Conservation (phyloP, 352 stramenopile species). For the Globisporangium paddicum region DNA sequence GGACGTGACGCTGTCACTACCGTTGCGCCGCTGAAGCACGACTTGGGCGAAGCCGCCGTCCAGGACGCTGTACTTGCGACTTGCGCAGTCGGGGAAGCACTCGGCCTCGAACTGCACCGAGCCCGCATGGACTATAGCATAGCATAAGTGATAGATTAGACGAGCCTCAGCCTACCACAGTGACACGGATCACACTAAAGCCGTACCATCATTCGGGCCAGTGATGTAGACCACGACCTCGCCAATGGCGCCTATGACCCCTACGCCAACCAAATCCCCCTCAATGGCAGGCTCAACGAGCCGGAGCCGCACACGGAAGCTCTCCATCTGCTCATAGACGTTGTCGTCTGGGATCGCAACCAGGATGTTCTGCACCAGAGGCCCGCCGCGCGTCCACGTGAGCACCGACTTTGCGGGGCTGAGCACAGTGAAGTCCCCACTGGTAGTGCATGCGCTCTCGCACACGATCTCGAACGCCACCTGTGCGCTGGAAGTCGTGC, state of each 20-base stretch:
- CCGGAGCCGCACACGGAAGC: constrained; percentile 38
- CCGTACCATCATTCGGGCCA: constrained; percentile 47
- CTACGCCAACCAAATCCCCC: constrained; percentile 14
- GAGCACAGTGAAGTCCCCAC: constrained; percentile 36
- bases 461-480: constrained; percentile 41
- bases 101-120: constrained; percentile 55
- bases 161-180: neutral
- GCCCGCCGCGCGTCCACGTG: constrained; percentile 35
- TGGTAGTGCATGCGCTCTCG: constrained; percentile 32
- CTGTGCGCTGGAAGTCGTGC: constrained; percentile 39
- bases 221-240: constrained; percentile 47
- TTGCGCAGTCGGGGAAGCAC: constrained; percentile 62
- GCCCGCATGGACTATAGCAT: constrained; percentile 30
- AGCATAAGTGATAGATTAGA: too few species aligned
- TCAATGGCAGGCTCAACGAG: constrained; percentile 20
- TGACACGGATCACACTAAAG: neutral
- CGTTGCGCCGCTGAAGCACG: constrained; percentile 48
- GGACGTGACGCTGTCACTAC: constrained; percentile 38
- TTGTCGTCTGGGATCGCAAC: constrained; percentile 40
- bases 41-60: constrained; percentile 46
- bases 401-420: constrained; percentile 25
- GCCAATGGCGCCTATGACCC: constrained; percentile 32
- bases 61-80: constrained; percentile 33
- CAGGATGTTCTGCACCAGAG: constrained; percentile 34
- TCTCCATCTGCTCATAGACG: constrained; percentile 48